Base-by-base conservation (phyloP, 768 basidiomycete species). In the Pisolithus tinctorius region DNA sequence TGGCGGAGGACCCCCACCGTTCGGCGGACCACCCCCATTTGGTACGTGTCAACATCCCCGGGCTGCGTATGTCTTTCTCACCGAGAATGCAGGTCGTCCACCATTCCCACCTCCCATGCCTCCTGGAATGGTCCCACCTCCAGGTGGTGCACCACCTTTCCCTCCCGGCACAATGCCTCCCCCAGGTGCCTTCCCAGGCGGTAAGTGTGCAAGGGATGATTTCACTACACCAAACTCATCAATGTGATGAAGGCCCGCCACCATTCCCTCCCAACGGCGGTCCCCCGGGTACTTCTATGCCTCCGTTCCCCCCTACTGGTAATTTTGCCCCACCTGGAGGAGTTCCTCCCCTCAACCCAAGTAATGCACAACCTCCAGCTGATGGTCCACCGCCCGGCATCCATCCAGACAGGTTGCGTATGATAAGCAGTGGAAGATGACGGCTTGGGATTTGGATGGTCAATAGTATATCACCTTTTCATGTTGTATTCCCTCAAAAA, bases 381-480 rank as follows among this genome's bases (percentile, higher is more conserved):
- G 65, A 57, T 58, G 65, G 64, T 17, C 77, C 77, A 17, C 82
- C 84, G 40, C 81, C 75, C n/a, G 77, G 76, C n/a, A 90, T 92
- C 57, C 89, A 92, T 64, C 89, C 89, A 9, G 89, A 92, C 68
- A 78, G 89, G 52, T 59, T 88, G 66, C 76, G 87, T 52, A 90
- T 92, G 88, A 81, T 92, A 83, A 76, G 67, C 48, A 62, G 64
- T 47, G 58, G 68, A 39, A 55, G 63, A 42, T 61, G 48, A 59
- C 30, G 34, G 1, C n/a, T 45, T 36, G 43, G 38, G n/a, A 31
- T 41, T 37, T 27, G n/a, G 17, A 20, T 9, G 17, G 14, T 37
- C n/a, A 39, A 25, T 16, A n/a, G 31, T 29, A 9, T 39, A 31
- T 43, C 30, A 11, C 34, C 34, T 11, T 14, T 11, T 13, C 14